Conservation (phyloP, 768 basidiomycete genomes). For the Lactifluus volemus region DNA sequence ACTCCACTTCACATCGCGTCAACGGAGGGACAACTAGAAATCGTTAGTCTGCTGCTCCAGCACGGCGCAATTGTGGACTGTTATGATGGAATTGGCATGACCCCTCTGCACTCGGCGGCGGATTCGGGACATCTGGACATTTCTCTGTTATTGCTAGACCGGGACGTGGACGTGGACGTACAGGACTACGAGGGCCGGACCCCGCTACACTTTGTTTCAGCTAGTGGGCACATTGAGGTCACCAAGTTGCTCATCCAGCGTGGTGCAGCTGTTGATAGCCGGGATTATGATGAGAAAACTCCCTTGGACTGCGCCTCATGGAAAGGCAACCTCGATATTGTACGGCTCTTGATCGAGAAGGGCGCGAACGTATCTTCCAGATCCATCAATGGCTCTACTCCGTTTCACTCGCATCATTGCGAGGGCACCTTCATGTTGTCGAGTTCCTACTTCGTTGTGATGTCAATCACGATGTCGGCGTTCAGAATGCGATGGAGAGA, state of each 20-base stretch:
- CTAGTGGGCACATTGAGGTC: neutral
- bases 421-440: neutral
- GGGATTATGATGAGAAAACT: neutral
- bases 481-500: neutral
- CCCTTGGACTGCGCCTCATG: neutral
- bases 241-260: neutral
- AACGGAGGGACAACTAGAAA: no score
- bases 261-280: neutral
- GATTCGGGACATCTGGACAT: neutral
- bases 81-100: neutral
- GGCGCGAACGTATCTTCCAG: neutral
- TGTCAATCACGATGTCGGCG: neutral
- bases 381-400: neutral
- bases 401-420: slow-evolving; percentile 2
- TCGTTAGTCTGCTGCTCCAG: neutral
- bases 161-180: neutral
- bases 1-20: neutral
- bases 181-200: neutral
- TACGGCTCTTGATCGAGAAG: neutral
- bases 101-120: neutral
- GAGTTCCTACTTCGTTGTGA: neutral
- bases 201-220: neutral
- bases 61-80: neutral
- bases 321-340: neutral
- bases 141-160: neutral